Evolutionary conservation across 768 basidiomycete genomes (phyloP).

Genomic region (Panellus pusillus): DNA sequence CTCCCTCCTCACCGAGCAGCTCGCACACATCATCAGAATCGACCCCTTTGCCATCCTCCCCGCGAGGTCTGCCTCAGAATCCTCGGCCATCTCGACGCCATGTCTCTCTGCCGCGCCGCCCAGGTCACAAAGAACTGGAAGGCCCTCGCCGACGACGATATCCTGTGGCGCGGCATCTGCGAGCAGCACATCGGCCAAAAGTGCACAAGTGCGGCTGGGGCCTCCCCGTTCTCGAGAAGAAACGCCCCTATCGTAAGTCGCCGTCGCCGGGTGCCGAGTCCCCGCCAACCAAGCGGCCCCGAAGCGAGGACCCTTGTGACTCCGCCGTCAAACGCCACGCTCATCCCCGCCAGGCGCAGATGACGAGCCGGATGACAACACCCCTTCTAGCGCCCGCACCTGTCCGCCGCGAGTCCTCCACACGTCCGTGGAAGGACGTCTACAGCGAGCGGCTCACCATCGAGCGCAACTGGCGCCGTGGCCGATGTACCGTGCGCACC

Average conservation of each 20-base stretch:
- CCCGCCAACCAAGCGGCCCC: slow-evolving; percentile 40
- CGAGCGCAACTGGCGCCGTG: slow-evolving; percentile 96
- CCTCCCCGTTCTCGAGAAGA: slow-evolving; percentile 84
- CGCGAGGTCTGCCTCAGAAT: slow-evolving; percentile 87
- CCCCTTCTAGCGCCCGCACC: slow-evolving; percentile 32
- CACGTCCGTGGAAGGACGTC: slow-evolving; percentile 97
- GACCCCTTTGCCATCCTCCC: slow-evolving; percentile 93
- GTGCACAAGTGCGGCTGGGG: slow-evolving; percentile 99
- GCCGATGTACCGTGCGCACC: slow-evolving; percentile 80
- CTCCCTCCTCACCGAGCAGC: slow-evolving; percentile 91
- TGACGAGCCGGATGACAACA: slow-evolving; percentile 15
- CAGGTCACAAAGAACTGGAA: slow-evolving; percentile 89
- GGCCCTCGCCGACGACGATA: slow-evolving; percentile 88
- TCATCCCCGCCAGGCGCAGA: slow-evolving; percentile 29
- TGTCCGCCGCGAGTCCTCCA: slow-evolving; percentile 40
- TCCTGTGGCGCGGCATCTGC: slow-evolving; percentile 94
- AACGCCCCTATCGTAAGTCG: slow-evolving; percentile 45
- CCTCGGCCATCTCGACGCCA: slow-evolving; percentile 87
- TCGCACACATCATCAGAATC: slow-evolving; percentile 89
- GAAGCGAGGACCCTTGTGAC: slow-evolving; percentile 30
- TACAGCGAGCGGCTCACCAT: slow-evolving; percentile 96
- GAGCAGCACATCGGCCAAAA: slow-evolving; percentile 98
- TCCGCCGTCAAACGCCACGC: slow-evolving; percentile 53
- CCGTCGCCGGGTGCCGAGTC: slow-evolving; percentile 13
- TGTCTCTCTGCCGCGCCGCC: slow-evolving; percentile 88